Percentiles rank a stretch among this genome's conserved stretches.
phyloP scores from a whole-genome alignment of 2,329 filamentous ascomycete species.

The Pseudogymnoascus sp. region DNA sequence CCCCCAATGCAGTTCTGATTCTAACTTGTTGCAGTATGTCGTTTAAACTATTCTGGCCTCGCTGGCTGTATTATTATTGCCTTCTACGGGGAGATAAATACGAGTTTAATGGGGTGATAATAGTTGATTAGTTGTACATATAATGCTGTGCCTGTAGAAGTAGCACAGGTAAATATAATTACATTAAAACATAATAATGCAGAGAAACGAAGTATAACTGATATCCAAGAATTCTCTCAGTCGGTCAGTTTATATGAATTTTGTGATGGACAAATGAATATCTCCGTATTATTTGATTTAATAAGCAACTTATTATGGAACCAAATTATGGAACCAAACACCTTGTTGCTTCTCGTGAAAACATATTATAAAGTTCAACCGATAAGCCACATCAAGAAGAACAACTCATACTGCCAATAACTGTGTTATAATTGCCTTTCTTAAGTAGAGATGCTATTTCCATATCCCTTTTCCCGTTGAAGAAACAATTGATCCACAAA shows the following conservation, averaged over 20 bases:
- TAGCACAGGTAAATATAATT: slow-evolving; percentile 5
- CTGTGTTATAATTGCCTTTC: background rate
- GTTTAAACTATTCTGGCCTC: background rate
- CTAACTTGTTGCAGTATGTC: slow-evolving; percentile 14
- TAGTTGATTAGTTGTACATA: slow-evolving; percentile 1
- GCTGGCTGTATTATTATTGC: background rate
- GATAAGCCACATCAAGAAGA: background rate
- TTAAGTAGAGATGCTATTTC: background rate
- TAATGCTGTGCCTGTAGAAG: background rate
- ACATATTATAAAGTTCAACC: background rate
- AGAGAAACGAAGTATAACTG: background rate
- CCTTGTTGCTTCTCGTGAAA: background rate
- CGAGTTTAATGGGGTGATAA: background rate
- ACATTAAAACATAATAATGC: background rate
- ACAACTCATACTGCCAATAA: background rate
- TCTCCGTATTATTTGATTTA: background rate
- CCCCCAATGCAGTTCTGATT: background rate
- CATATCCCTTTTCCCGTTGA: background rate
- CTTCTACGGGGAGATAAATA: background rate
- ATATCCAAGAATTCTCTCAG: background rate
- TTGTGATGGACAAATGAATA: background rate
- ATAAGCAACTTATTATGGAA: no score
- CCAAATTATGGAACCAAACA: background rate
- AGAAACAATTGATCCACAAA: background rate
- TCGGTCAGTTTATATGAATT: background rate